These are phyloP conservation scores for Paraphaeosphaeria sporulosa DNA, from an alignment of 2,329 filamentous ascomycete genomes.

Conservation along the genomic window DNA sequence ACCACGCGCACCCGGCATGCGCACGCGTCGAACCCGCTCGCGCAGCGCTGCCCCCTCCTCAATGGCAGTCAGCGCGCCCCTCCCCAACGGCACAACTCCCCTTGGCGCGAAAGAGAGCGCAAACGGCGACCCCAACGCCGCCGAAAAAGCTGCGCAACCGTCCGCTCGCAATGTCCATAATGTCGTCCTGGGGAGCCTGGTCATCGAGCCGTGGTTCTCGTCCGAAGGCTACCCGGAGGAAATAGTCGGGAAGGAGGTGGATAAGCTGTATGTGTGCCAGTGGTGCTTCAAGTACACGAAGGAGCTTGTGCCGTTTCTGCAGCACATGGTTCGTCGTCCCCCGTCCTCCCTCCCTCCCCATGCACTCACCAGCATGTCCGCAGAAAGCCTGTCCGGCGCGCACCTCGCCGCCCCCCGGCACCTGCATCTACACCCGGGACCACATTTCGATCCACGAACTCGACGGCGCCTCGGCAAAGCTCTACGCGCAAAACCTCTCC, in stretches of 20 bases:
- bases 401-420: constrained; percentile 65
- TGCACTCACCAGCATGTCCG: neutral
- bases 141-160: constrained; percentile 26
- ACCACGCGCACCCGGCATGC: constrained; percentile 9
- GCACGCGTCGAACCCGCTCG: constrained; percentile 10
- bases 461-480: constrained; percentile 84
- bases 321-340: constrained; percentile 46
- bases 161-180: constrained; percentile 77
- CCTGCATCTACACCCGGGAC: constrained; percentile 78
- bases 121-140: constrained; percentile 10
- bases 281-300: constrained; percentile 94
- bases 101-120: neutral
- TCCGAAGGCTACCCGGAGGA: constrained; percentile 81
- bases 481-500: constrained; percentile 94
- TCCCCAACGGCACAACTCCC: constrained; percentile 26
- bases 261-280: constrained; percentile 82
- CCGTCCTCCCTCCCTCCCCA: neutral
- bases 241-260: constrained; percentile 53
- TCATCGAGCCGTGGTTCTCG: constrained; percentile 91
- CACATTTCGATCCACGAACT: constrained; percentile 91
- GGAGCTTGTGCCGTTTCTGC: constrained; percentile 57
- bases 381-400: constrained; percentile 55
- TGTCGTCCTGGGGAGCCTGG: constrained; percentile 82
- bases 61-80: constrained; percentile 34
- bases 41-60: constrained; percentile 3